Evolutionary conservation across 2,329 filamentous ascomycete species (phyloP).

Genomic region (Claviceps arundinis): DNA sequence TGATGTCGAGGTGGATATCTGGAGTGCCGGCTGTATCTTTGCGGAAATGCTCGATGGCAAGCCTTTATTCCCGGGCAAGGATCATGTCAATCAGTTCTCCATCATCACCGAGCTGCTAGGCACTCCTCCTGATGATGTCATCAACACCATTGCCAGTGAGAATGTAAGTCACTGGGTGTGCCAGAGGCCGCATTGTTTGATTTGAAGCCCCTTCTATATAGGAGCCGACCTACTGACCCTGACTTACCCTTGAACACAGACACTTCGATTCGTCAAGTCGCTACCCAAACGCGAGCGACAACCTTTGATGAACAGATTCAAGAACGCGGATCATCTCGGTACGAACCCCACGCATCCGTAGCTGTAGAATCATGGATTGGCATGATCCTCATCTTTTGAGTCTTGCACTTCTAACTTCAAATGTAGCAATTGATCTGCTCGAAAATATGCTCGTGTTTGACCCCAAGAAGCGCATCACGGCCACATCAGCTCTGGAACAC

Average conservation of each 20-base stretch:
- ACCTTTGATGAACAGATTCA: constrained; percentile 79
- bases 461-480: constrained; percentile 88
- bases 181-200: background rate
- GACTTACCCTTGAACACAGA: constrained; percentile 36
- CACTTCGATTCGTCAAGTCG: constrained; percentile 91
- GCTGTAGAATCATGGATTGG: background rate
- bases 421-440: constrained; percentile 73
- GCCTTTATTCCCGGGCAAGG: constrained; percentile 94
- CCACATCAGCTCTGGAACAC: constrained; percentile 73
- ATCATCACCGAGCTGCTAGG: constrained; percentile 97
- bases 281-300: constrained; percentile 88
- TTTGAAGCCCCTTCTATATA: background rate
- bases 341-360: constrained; percentile 15
- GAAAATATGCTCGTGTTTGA: constrained; percentile 98
- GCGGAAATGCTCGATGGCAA: constrained; percentile 99
- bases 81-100: constrained; percentile 98
- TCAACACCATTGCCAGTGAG: constrained; percentile 95
- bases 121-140: constrained; percentile 94
- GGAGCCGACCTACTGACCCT: background rate
- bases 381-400: background rate
- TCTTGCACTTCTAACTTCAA: background rate
- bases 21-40: constrained; percentile 98
- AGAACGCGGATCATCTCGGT: constrained; percentile 82
- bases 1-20: constrained; percentile 97
- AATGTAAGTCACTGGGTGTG: constrained; percentile 48